Conservation (phyloP, 306 rosid species). For the Echinosophora koreensis region DNA sequence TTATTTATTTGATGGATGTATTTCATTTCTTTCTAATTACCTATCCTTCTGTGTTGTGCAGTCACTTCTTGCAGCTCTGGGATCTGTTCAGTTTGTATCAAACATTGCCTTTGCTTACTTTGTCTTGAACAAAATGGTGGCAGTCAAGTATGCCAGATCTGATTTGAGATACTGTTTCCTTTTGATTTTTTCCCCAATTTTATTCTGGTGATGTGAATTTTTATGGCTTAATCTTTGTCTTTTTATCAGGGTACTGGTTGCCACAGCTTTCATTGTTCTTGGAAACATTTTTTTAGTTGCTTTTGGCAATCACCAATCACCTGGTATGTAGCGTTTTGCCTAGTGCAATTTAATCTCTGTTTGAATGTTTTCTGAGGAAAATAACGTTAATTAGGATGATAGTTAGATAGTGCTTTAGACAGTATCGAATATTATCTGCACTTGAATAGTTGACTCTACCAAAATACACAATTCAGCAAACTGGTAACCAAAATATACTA, state of each 20-base stretch:
- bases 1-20: constrained; percentile 17
- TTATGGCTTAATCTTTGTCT: constrained; percentile 27
- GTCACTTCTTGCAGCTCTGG: constrained; percentile 99
- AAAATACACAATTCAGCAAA: constrained; percentile 16
- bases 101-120: constrained; percentile 97
- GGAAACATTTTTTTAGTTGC: constrained; percentile 94
- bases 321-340: constrained; percentile 64
- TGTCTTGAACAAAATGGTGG: constrained; percentile 91
- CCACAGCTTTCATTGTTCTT: constrained; percentile 95
- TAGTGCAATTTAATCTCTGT: neutral
- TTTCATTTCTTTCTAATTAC: constrained; percentile 23
- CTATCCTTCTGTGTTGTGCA: constrained; percentile 51
- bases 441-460: constrained; percentile 10
- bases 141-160: constrained; percentile 84
- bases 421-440: neutral
- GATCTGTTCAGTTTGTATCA: constrained; percentile 96
- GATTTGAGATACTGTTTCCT: constrained; percentile 47
- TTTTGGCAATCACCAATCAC: constrained; percentile 99
- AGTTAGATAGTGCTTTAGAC: constrained; percentile 28
- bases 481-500: neutral
- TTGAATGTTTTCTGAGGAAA: neutral
- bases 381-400: neutral
- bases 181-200: neutral
- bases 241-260: constrained; percentile 85
- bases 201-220: constrained; percentile 26